Conservation (phyloP, 1,284 basidiomycete species). For the Cryptococcus wingfieldii region DNA sequence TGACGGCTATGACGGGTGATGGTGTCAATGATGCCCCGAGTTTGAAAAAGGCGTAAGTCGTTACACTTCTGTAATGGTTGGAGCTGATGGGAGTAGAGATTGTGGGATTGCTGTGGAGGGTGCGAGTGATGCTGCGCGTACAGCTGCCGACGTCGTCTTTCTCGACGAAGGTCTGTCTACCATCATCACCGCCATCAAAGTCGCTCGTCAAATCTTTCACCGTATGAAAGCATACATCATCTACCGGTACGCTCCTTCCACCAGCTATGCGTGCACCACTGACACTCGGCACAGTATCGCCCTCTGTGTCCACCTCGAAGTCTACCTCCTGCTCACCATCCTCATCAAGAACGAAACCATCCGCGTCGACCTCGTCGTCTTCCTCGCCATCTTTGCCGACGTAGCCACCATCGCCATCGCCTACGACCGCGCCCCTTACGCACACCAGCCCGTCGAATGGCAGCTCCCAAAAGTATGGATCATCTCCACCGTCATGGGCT, state of each 20-base stretch:
- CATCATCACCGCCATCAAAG: constrained; percentile 58
- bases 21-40: constrained; percentile 59
- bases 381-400: constrained; percentile 58
- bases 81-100: constrained; percentile 27
- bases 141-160: constrained; percentile 59
- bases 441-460: constrained; percentile 56
- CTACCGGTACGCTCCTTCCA: constrained; percentile 39
- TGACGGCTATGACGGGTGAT: constrained; percentile 56
- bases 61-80: too few relatives aligned
- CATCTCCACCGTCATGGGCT: constrained; percentile 52
- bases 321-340: constrained; percentile 55
- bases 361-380: constrained; percentile 57
- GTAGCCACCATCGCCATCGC: constrained; percentile 55
- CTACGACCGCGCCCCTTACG: constrained; percentile 52
- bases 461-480: constrained; percentile 59
- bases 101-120: constrained; percentile 63
- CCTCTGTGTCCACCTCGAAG: constrained; percentile 57
- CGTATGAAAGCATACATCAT: constrained; percentile 56
- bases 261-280: background rate
- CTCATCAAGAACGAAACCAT: constrained; percentile 57
- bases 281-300: constrained; percentile 45
- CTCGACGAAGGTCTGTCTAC: constrained; percentile 52
- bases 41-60: constrained; percentile 51
- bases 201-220: constrained; percentile 58
- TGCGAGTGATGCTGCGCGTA: constrained; percentile 62